These are phyloP conservation scores for Sugiyamaella pinicola DNA, from an alignment of 1,139 yeast species.

Conservation along the genomic window DNA sequence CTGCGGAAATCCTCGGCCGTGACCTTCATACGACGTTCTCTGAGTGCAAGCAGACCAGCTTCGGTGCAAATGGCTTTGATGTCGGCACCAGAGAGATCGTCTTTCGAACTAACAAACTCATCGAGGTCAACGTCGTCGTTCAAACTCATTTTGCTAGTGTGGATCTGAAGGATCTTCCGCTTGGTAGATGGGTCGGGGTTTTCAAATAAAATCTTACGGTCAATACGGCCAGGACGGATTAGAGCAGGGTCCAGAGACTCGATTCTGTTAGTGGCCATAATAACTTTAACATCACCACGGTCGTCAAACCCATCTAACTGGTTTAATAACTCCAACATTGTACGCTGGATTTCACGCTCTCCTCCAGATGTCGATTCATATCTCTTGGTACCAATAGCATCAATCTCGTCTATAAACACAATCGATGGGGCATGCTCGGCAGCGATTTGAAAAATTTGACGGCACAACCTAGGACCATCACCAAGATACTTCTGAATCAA, in stretches of 20 bases:
- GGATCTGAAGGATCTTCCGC: conserved; percentile 89
- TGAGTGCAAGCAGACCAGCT: conserved; percentile 91
- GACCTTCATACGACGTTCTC: conserved; percentile 98
- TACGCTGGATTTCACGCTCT: conserved; percentile 96
- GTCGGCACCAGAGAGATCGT: conserved; percentile 96
- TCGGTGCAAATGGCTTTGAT: conserved; percentile 98
- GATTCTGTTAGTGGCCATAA: conserved; percentile 98
- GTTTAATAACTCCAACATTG: conserved; percentile 94
- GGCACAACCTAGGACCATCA: conserved; percentile 93
- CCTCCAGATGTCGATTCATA: conserved; percentile 97
- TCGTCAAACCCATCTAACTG: conserved; percentile 99
- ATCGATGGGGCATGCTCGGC: conserved; percentile 97
- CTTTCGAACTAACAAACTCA: conserved; percentile 87
- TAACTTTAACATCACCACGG: conserved; percentile 96
- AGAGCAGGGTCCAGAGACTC: conserved; percentile 96
- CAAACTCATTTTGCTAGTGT: conserved; percentile 92
- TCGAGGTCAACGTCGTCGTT: conserved; percentile 87
- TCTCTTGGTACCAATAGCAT: conserved; percentile 97
- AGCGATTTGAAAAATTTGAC: conserved; percentile 96
- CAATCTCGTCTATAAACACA: conserved; percentile 98
- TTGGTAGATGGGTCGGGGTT: conserved; percentile 93
- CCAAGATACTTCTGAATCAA: conserved; percentile 96
- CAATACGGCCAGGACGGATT: conserved; percentile 98
- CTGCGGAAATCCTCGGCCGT: conserved; percentile 91
- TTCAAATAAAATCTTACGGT: conserved; percentile 93